Evolutionary conservation across 768 basidiomycete species (phyloP).

Genomic region (Auricularia cornea): DNA sequence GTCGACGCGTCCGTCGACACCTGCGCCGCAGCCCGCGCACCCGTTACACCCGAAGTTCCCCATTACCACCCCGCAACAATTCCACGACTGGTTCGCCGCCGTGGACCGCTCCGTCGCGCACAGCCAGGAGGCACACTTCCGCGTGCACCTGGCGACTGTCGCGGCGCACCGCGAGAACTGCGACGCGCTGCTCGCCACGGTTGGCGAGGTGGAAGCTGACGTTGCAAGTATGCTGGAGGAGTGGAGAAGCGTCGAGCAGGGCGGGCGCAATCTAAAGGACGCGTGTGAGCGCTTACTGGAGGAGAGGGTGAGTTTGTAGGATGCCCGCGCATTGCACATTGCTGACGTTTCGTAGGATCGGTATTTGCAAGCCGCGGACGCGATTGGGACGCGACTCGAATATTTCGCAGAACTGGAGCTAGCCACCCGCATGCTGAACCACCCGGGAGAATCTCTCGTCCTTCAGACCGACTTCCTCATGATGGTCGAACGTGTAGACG

Average conservation of each 20-base stretch:
- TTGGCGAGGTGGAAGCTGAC: slow-evolving; percentile 65
- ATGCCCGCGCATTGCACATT: too few relatives aligned
- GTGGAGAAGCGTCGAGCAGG: slow-evolving; percentile 84
- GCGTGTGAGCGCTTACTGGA: slow-evolving; percentile 86
- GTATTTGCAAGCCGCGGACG: slow-evolving; percentile 70
- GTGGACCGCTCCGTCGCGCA: slow-evolving; percentile 87
- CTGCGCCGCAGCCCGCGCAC: slow-evolving; percentile 12
- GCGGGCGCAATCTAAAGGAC: slow-evolving; percentile 83
- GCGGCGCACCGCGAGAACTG: slow-evolving; percentile 70
- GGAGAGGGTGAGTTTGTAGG: slow-evolving; percentile 59
- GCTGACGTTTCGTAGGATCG: slow-evolving; percentile 45
- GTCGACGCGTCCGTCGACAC: slow-evolving; percentile 15
- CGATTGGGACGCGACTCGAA: slow-evolving; percentile 70
- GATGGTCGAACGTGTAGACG: slow-evolving; percentile 93
- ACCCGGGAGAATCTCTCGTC: slow-evolving; percentile 87
- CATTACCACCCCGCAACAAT: slow-evolving; percentile 87
- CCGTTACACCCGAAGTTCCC: slow-evolving; percentile 65
- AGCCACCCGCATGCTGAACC: slow-evolving; percentile 88
- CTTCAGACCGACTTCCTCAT: slow-evolving; percentile 86
- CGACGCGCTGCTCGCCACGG: slow-evolving; percentile 58
- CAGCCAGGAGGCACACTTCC: slow-evolving; percentile 89
- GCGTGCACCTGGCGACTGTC: slow-evolving; percentile 72
- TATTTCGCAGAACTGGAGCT: slow-evolving; percentile 94
- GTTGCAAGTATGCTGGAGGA: slow-evolving; percentile 76
- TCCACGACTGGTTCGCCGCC: slow-evolving; percentile 92